Percentiles rank a stretch among this genome's conserved stretches.
These are phyloP conservation scores for Monosporascus sp. DNA, from an alignment of 2,329 filamentous ascomycete species.

Conservation along the genomic window DNA sequence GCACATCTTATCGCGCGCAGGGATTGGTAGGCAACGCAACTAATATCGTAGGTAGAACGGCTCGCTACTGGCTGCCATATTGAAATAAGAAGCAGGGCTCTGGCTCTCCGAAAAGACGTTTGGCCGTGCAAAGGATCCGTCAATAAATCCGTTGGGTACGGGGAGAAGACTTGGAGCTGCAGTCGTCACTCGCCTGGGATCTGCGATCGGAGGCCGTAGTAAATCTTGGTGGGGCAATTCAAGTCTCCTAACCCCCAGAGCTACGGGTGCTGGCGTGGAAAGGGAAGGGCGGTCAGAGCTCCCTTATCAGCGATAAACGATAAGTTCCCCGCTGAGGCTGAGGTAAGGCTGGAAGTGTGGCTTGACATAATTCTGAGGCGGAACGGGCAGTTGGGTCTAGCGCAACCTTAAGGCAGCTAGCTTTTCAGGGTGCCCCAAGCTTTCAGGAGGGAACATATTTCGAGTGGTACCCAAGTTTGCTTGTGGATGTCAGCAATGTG, in stretches of 20 bases:
- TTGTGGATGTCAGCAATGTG: too few species aligned
- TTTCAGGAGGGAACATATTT: slow-evolving; percentile 27
- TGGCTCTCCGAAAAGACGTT: neutral
- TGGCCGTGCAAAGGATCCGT: neutral
- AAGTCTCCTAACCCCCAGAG: too few species aligned
- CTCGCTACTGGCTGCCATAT: slow-evolving; percentile 57
- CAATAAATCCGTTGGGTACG: neutral
- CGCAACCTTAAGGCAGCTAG: neutral
- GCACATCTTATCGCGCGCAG: neutral
- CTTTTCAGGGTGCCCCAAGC: slow-evolving; percentile 6
- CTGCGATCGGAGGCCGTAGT: too few species aligned
- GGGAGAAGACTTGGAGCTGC: too few species aligned
- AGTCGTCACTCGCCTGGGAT: too few species aligned
- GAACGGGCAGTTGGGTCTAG: too few species aligned
- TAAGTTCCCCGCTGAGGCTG: neutral
- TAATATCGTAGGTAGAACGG: slow-evolving; percentile 97
- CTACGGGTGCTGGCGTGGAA: neutral
- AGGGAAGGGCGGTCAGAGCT: neutral
- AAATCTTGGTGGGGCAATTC: neutral
- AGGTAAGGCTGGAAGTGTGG: neutral
- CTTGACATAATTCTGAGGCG: neutral
- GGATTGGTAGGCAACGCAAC: slow-evolving; percentile 26
- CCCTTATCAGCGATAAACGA: neutral
- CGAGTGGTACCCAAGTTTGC: slow-evolving; percentile 5
- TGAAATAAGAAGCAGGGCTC: neutral